Percentiles rank a stretch among this genome's conserved stretches.
Conservation (phyloP, 495 filamentous ascomycete genomes). For the Tuber brumale region DNA sequence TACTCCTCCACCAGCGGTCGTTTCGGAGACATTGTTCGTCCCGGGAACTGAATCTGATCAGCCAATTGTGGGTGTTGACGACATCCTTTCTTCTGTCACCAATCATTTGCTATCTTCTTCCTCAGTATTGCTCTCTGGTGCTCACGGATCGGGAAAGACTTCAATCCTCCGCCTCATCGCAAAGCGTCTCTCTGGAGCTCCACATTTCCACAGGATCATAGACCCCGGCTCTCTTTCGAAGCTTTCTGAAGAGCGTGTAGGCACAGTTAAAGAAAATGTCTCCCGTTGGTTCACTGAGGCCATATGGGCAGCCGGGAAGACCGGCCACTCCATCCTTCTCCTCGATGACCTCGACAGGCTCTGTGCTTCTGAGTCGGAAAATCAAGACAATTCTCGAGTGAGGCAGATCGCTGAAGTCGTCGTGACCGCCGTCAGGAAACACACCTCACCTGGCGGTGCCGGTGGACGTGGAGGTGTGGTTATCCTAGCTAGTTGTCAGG, state of each 20-base stretch:
- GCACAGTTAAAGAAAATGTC: constrained; percentile 82
- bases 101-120: constrained; percentile 73
- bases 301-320: constrained; percentile 78
- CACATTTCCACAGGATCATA: constrained; percentile 37
- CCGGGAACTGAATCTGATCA: constrained; percentile 17
- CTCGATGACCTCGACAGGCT: constrained; percentile 89
- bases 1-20: constrained; percentile 50
- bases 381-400: constrained; percentile 83
- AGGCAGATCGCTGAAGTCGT: constrained; percentile 86
- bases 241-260: constrained; percentile 77
- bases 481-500: constrained; percentile 79
- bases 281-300: constrained; percentile 77
- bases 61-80: constrained; percentile 73
- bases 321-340: constrained; percentile 73
- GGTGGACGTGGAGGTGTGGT: constrained; percentile 64
- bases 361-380: constrained; percentile 87
- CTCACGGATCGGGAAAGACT: constrained; percentile 83
- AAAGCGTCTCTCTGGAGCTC: constrained; percentile 34
- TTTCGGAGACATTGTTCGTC: constrained; percentile 41
- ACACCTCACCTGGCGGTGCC: constrained; percentile 52
- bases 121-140: constrained; percentile 81
- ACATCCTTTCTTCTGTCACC: constrained; percentile 60
- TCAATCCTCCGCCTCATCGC: constrained; percentile 55
- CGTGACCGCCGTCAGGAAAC: constrained; percentile 73
- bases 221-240: constrained; percentile 38